Evolutionary conservation across 2,329 filamentous ascomycete species (phyloP).

Genomic region (Dothistroma pini): DNA sequence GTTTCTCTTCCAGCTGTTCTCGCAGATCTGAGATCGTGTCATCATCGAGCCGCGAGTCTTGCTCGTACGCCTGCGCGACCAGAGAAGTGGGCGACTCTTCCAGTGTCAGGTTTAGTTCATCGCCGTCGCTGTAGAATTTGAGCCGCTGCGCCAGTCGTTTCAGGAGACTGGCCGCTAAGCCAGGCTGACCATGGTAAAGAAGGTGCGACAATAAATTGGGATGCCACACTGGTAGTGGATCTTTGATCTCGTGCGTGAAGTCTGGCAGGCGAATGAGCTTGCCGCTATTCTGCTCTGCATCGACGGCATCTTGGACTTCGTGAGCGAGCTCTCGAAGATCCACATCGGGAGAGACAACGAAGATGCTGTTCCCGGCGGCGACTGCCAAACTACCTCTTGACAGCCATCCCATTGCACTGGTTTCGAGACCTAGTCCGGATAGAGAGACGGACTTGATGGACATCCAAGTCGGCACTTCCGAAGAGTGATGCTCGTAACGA

Average conservation of each 20-base stretch:
- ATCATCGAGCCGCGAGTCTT: constrained; percentile 14
- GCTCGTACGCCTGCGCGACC: constrained; percentile 35
- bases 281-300: constrained; percentile 1
- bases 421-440: constrained; percentile 22
- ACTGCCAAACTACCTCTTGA: constrained; percentile 80
- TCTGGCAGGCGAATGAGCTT: constrained; percentile 11
- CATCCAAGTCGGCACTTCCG: constrained; percentile 21
- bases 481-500: constrained; percentile 24
- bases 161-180: constrained; percentile 68
- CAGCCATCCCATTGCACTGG: constrained; percentile 59
- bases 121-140: constrained; percentile 79
- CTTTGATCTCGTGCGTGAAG: constrained; percentile 58
- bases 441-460: constrained; percentile 26
- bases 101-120: constrained; percentile 73
- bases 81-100: constrained; percentile 32
- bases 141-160: constrained; percentile 69
- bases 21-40: constrained; percentile 26
- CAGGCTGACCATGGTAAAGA: constrained; percentile 73
- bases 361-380: constrained; percentile 86
- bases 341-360: constrained; percentile 76
- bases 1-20: constrained; percentile 46
- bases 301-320: constrained; percentile 20
- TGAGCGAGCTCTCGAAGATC: constrained; percentile 57
- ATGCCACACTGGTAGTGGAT: constrained; percentile 84
- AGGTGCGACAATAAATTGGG: constrained; percentile 87